A percentile compares a stretch with the other conserved stretches of the same genome.
Evolutionary conservation across 1,284 basidiomycete genomes (phyloP).

Genomic region (Coniferiporia weirii): DNA sequence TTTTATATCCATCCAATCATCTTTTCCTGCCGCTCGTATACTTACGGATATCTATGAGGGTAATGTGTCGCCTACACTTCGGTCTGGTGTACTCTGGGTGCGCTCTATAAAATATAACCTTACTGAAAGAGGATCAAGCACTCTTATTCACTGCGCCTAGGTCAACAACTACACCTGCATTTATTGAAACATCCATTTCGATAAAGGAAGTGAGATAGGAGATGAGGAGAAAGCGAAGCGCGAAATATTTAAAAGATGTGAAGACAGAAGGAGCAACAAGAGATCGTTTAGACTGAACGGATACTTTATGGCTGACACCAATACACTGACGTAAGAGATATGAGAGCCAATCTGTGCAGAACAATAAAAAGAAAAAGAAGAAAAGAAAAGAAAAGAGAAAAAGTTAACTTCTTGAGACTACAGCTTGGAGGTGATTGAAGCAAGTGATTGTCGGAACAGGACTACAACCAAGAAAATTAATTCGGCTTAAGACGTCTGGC

Average conservation of each 20-base stretch:
- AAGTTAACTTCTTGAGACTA: constrained; percentile 24
- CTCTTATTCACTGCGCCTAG: neutral
- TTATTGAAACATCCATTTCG: constrained; percentile 14
- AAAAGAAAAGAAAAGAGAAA: constrained; percentile 17
- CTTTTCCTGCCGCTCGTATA: neutral
- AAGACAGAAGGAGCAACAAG: constrained; percentile 9
- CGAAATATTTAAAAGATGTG: constrained; percentile 16
- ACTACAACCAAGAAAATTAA: constrained; percentile 22
- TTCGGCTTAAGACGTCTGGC: constrained; percentile 34
- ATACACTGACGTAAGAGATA: constrained; percentile 25
- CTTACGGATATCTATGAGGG: neutral
- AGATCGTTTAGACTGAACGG: constrained; percentile 15
- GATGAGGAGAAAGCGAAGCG: constrained; percentile 14
- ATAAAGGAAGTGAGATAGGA: constrained; percentile 1
- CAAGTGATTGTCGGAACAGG: constrained; percentile 15
- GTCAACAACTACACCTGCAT: constrained; percentile 6
- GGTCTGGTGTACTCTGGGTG: neutral
- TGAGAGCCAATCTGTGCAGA: constrained; percentile 20
- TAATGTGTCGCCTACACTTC: neutral
- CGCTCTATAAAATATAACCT: neutral
- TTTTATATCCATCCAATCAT: constrained; percentile 7
- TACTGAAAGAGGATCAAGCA: neutral
- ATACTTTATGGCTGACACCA: constrained; percentile 24
- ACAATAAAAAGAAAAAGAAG: constrained; percentile 13
- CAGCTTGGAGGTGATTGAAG: constrained; percentile 8